These are phyloP conservation scores for Avena insularis DNA, from an alignment of 176 grass and related monocot species.

Conservation along the genomic window DNA sequence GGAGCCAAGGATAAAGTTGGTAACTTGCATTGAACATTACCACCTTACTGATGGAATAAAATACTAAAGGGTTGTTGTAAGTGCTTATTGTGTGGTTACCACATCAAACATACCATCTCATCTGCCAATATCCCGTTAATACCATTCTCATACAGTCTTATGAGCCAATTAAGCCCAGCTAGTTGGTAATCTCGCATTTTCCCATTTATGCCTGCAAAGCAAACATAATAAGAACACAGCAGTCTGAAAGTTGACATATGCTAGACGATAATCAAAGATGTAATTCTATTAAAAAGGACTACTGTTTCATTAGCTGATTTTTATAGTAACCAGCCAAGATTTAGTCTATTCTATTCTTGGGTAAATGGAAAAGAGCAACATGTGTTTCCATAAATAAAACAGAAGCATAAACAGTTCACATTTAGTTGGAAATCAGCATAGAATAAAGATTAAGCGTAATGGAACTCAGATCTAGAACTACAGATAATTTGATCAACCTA, in stretches of 20 bases:
- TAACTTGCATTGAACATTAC: conserved; percentile 17
- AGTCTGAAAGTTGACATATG: conserved; percentile 29
- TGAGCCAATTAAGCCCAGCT: conserved; percentile 99
- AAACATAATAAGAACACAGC: conserved; percentile 18
- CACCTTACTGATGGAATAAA: not conserved
- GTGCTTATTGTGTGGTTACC: conserved; percentile 12
- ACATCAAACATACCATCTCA: conserved; percentile 86
- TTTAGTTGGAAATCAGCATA: conserved; percentile 8
- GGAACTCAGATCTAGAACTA: conserved; percentile 1
- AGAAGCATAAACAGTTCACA: conserved; percentile 21
- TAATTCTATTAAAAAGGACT: conserved; percentile 6
- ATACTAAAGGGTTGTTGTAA: not conserved
- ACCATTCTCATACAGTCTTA: conserved; percentile 94
- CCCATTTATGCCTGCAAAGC: conserved; percentile 82
- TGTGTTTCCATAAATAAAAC: not conserved
- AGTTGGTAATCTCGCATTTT: conserved; percentile 99
- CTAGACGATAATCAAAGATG: not conserved
- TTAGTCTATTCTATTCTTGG: not conserved
- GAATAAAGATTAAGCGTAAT: not conserved
- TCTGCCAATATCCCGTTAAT: conserved; percentile 99
- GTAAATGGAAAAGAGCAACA: not conserved
- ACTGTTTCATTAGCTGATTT: not conserved
- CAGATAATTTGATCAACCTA: not conserved
- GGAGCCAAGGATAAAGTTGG: conserved; percentile 10
- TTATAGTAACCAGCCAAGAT: not conserved